Percentiles rank a stretch among this genome's conserved stretches.
phyloP scores from a whole-genome alignment of 2,329 filamentous ascomycete species.

The Alternaria gansuensis region DNA sequence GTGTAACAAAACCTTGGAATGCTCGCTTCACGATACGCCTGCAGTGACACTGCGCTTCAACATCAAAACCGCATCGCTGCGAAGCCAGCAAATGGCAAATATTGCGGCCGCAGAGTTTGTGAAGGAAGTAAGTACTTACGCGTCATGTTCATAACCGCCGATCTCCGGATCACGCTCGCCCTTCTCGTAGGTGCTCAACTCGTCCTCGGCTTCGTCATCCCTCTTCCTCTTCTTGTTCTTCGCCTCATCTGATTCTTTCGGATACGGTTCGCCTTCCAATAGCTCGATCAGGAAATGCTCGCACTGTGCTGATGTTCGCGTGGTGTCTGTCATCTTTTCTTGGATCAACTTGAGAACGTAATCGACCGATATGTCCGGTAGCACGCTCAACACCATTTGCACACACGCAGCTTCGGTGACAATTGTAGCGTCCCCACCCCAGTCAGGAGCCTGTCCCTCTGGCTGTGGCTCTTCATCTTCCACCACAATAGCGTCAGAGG shows the following conservation, averaged over 20 bases:
- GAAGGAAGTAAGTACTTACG: conserved; percentile 39
- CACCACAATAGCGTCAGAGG: conserved; percentile 14
- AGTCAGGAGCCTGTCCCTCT: background rate
- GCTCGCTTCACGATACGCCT: conserved; percentile 15
- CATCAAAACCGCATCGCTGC: background rate
- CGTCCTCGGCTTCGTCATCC: conserved; percentile 34
- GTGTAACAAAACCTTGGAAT: background rate
- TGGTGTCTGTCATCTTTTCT: conserved; percentile 34
- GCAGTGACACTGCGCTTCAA: conserved; percentile 1
- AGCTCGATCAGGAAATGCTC: conserved; percentile 42
- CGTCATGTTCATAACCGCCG: conserved; percentile 33
- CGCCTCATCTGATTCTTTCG: conserved; percentile 44
- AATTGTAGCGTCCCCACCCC: conserved; percentile 4
- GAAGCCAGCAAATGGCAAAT: background rate
- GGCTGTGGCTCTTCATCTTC: conserved; percentile 3
- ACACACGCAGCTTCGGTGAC: conserved; percentile 42
- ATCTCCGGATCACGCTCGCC: conserved; percentile 23
- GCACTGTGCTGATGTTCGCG: conserved; percentile 35
- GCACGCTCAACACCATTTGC: conserved; percentile 45
- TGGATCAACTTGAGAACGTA: conserved; percentile 43
- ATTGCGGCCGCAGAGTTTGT: background rate
- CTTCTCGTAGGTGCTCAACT: conserved; percentile 36
- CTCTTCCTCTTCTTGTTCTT: conserved; percentile 47
- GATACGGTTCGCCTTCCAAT: conserved; percentile 46
- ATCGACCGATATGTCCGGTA: conserved; percentile 47